These are phyloP conservation scores for Lodderomyces jiufengensis DNA, from an alignment of 1,139 yeast genomes.

Conservation along the genomic window DNA sequence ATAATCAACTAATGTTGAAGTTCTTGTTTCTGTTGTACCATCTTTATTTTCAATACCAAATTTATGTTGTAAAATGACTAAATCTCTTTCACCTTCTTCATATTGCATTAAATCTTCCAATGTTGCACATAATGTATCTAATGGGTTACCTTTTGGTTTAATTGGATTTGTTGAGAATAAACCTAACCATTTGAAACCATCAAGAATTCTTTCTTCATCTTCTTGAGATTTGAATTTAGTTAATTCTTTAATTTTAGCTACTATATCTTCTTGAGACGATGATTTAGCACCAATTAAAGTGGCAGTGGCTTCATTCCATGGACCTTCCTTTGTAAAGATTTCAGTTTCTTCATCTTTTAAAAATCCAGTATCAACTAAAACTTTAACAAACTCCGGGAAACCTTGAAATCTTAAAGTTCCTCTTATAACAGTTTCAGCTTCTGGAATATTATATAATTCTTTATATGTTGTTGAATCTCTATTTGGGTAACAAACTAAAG, in stretches of 20 bases:
- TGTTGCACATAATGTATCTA: constrained; percentile 95
- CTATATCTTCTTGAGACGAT: constrained; percentile 64
- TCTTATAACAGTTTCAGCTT: constrained; percentile 94
- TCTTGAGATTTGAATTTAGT: constrained; percentile 78
- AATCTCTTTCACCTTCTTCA: constrained; percentile 91
- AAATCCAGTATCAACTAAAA: constrained; percentile 89
- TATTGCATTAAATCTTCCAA: constrained; percentile 95
- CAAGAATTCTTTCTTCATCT: constrained; percentile 80
- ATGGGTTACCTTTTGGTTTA: constrained; percentile 89
- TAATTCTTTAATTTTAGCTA: constrained; percentile 70
- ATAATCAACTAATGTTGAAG: constrained; percentile 91
- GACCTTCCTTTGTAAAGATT: constrained; percentile 49
- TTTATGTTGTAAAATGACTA: constrained; percentile 94
- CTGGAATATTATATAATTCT: constrained; percentile 91
- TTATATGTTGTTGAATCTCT: constrained; percentile 94
- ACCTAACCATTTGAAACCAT: constrained; percentile 94
- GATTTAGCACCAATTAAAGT: constrained; percentile 73
- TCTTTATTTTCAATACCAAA: constrained; percentile 97
- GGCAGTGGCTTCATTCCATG: constrained; percentile 90
- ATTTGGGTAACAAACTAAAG: constrained; percentile 95
- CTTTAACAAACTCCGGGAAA: constrained; percentile 96
- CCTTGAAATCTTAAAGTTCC: constrained; percentile 98
- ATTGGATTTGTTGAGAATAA: constrained; percentile 72
- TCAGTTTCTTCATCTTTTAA: constrained; percentile 71
- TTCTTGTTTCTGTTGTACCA: constrained; percentile 85